A percentile compares a stretch with the other conserved stretches of the same genome.
These are phyloP conservation scores for Linanthus parryae DNA, from an alignment of 148 eudicot species.

Conservation along the genomic window DNA sequence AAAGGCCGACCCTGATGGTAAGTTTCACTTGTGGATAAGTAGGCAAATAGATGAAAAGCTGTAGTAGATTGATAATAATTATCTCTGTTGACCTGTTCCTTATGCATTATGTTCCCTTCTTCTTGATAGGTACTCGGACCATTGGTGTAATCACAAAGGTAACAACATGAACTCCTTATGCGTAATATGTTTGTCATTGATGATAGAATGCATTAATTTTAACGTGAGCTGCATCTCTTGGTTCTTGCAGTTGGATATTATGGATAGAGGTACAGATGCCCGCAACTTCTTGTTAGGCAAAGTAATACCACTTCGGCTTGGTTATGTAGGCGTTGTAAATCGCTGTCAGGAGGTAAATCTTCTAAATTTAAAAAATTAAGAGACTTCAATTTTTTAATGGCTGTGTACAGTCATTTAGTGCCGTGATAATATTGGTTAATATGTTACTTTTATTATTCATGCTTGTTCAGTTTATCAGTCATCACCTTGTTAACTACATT, in stretches of 20 bases:
- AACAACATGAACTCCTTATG: neutral
- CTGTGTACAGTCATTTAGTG: too few species aligned
- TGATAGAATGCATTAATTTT: neutral
- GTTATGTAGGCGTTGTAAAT: slow-evolving; percentile 89
- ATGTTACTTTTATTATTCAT: too few species aligned
- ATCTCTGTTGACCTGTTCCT: slow-evolving; percentile 17
- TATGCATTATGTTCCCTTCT: slow-evolving; percentile 10
- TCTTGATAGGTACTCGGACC: slow-evolving; percentile 77
- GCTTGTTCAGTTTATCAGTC: too few species aligned
- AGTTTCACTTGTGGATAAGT: too few species aligned
- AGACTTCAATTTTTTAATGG: too few species aligned
- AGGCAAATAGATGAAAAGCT: too few species aligned
- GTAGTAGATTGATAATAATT: too few species aligned
- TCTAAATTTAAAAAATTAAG: neutral
- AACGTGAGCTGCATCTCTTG: slow-evolving; percentile 7
- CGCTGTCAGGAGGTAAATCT: slow-evolving; percentile 85
- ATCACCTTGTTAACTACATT: too few species aligned
- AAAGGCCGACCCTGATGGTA: slow-evolving; percentile 91
- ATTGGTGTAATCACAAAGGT: slow-evolving; percentile 97
- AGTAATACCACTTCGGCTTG: slow-evolving; percentile 90
- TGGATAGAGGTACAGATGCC: slow-evolving; percentile 98
- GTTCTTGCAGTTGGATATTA: slow-evolving; percentile 70
- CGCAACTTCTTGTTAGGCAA: slow-evolving; percentile 87
- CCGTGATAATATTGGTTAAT: too few species aligned
- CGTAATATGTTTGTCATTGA: neutral